Conservation (phyloP, 805 yeast species). For the Osmozyma mogii region DNA sequence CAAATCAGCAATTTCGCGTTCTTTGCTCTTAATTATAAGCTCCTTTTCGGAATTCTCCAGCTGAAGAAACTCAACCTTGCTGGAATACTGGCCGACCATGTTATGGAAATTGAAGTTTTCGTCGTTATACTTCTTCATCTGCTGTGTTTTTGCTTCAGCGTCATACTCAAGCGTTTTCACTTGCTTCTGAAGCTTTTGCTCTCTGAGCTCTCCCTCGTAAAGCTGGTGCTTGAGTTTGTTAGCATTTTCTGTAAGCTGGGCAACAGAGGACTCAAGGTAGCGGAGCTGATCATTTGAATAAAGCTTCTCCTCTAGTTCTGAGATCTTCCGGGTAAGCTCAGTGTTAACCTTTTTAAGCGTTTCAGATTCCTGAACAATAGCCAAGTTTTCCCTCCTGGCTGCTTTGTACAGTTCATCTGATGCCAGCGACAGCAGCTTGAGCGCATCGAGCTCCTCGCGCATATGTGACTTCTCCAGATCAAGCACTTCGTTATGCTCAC, state of each 20-base stretch:
- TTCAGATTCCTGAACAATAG: slow-evolving; percentile 60
- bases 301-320: slow-evolving; percentile 40
- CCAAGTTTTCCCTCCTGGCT: slow-evolving; percentile 43
- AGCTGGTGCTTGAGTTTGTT: slow-evolving; percentile 39
- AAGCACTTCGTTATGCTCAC: slow-evolving; percentile 27
- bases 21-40: slow-evolving; percentile 37
- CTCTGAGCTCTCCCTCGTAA: slow-evolving; percentile 44
- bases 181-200: slow-evolving; percentile 43
- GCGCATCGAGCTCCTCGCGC: slow-evolving; percentile 24
- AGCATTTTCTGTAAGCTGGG: slow-evolving; percentile 44
- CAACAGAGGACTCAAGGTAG: slow-evolving; percentile 53
- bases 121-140: slow-evolving; percentile 45
- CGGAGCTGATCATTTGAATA: slow-evolving; percentile 46
- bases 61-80: slow-evolving; percentile 31
- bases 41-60: slow-evolving; percentile 35
- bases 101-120: slow-evolving; percentile 52
- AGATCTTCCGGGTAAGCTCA: slow-evolving; percentile 40
- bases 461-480: slow-evolving; percentile 26
- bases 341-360: slow-evolving; percentile 48
- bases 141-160: slow-evolving; percentile 42
- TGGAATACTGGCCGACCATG: slow-evolving; percentile 35
- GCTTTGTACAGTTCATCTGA: slow-evolving; percentile 24
- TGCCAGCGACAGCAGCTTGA: slow-evolving; percentile 20
- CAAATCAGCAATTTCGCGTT: slow-evolving; percentile 49
- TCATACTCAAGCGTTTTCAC: slow-evolving; percentile 47